Base-by-base conservation (phyloP, 805 yeast species). In the Pichia manshurica region DNA sequence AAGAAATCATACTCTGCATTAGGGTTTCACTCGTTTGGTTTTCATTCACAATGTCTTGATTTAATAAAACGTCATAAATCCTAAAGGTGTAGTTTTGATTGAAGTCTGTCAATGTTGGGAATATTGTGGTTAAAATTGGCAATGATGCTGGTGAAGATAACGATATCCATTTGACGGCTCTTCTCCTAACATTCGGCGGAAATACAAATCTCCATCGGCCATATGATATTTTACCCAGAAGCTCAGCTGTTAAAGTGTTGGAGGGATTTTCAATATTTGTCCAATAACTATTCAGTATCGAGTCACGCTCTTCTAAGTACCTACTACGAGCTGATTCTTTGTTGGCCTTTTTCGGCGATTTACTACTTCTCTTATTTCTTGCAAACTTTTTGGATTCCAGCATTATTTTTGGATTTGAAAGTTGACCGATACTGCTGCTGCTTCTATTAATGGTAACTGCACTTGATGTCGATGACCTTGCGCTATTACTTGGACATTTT, bases 191-290 rank as follows among this genome's bases (percentile, higher is more conserved):
- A 38, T 78, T 76, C 13, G 76, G 75, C 0, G 98, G 96, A 56
- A 87, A 87, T 1, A 89, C 95, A 64, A 85, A 88, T 47, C 82
- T 82, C 99, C 99, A 93, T 49, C 95, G 76, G 5, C 95, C 91
- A 39, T 79, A 81, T n/a, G 80, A 74, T 8, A 81, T 68, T 47
- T 78, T 73, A 10, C 75, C 73, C 15, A 82, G 67, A 8, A 78
- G 66, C 44, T 79, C 82, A 2, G 74, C 67, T 29, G 75, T 73
- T 4, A 78, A 69, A 6, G 82, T 82, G 49, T 77, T 77, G 0
- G 96, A 88, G 0, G 97, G 96, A 56, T 90, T 91, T 6, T 70
- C 68, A 23, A 86, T 75, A 33, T 75, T 76, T 1, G 85, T 75
- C 87, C 93, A 78, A 58, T 74, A 69, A 20, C 63, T 63, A 48